Evolutionary conservation across 495 filamentous ascomycete genomes (phyloP).

Genomic region (Neurospora sp.): DNA sequence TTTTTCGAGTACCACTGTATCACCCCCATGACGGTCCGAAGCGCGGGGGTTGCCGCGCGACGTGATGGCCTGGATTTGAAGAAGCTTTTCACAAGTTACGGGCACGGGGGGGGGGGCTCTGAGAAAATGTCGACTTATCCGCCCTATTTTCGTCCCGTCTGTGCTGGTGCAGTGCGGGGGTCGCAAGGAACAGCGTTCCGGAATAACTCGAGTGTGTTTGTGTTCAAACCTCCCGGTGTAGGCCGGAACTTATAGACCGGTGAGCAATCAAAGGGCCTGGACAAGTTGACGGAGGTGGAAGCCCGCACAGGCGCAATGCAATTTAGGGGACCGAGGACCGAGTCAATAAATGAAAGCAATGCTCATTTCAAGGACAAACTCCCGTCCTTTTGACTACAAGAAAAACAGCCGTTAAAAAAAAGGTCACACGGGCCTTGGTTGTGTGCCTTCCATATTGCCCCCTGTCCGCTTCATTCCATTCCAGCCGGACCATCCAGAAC

Average conservation of each 20-base stretch:
- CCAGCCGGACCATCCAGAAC: slow-evolving; percentile 6
- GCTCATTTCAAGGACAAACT: not conserved
- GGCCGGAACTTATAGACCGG: not conserved
- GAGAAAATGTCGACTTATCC: not conserved
- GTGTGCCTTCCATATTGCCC: not conserved
- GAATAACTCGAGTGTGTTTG: not conserved
- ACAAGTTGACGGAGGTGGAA: not conserved
- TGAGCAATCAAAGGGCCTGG: not conserved
- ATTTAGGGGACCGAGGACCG: not conserved
- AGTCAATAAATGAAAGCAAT: not conserved
- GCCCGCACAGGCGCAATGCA: not conserved
- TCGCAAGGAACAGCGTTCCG: not conserved
- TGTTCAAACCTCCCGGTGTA: not conserved
- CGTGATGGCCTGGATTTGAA: not conserved
- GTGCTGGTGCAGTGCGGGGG: not conserved
- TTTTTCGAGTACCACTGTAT: not conserved
- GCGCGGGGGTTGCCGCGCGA: not conserved
- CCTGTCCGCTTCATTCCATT: slow-evolving; percentile 10
- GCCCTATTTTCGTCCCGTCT: not conserved
- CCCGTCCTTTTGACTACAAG: slow-evolving; percentile 12
- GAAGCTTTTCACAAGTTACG: not conserved
- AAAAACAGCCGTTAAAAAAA: slow-evolving; percentile 5
- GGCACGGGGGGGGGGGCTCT: not conserved
- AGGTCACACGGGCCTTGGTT: slow-evolving; percentile 14
- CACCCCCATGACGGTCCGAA: not conserved